Evolutionary conservation across 495 filamentous ascomycete genomes (phyloP).

Genomic region (Podospora didyma): DNA sequence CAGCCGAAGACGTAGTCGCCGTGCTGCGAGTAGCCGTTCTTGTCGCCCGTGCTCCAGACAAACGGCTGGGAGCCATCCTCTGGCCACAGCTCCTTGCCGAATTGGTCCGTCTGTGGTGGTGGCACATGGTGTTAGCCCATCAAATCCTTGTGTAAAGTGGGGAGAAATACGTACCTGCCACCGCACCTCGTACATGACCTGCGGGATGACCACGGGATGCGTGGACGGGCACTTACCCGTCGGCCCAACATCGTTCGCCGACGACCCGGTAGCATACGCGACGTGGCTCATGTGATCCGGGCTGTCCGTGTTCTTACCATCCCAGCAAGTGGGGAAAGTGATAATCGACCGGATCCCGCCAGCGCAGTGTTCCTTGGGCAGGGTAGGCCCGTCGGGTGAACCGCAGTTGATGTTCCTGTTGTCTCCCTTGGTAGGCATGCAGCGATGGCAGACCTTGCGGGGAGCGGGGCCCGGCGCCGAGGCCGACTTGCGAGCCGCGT

Average conservation of each 20-base stretch:
- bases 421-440: constrained; percentile 18
- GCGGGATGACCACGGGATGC: constrained; percentile 30
- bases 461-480: constrained; percentile 21
- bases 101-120: constrained; percentile 18
- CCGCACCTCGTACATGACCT: constrained; percentile 39
- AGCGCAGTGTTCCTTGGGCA: constrained; percentile 27
- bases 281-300: constrained; percentile 37
- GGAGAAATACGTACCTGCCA: constrained; percentile 24
- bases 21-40: constrained; percentile 31
- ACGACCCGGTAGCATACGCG: constrained; percentile 25
- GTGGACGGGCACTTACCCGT: constrained; percentile 24
- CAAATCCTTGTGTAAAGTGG: neutral
- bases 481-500: constrained; percentile 37
- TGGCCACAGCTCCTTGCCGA: constrained; percentile 29
- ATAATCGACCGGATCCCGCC: constrained; percentile 34
- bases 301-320: constrained; percentile 22
- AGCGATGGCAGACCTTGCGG: constrained; percentile 34
- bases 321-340: constrained; percentile 24
- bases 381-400: constrained; percentile 17
- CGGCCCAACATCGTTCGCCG: constrained; percentile 21
- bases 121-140: constrained; percentile 20
- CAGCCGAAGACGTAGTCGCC: constrained; percentile 39
- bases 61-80: constrained; percentile 40
- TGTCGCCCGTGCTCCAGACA: constrained; percentile 41
- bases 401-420: constrained; percentile 17